Conservation (phyloP, 495 filamentous ascomycete species). For the Patellaria atrata region DNA sequence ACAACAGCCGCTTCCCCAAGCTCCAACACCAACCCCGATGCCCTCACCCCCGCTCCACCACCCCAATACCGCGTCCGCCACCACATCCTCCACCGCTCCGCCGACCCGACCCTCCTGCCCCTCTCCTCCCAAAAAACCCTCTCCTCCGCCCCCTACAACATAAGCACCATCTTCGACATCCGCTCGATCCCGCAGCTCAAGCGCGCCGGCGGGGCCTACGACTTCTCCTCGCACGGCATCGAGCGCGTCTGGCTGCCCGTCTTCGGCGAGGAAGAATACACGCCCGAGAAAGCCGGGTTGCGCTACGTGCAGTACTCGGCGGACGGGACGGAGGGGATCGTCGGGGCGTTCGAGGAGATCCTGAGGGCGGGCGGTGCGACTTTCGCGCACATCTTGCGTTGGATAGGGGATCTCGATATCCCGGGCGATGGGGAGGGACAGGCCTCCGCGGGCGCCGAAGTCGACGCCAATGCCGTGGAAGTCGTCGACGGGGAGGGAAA, state of each 20-base stretch:
- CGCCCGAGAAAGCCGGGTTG: conserved; percentile 11
- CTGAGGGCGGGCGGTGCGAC: conserved; percentile 8
- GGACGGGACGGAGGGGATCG: conserved; percentile 16
- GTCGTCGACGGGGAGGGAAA: background rate
- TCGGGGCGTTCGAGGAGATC: conserved; percentile 14
- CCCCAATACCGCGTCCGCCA: conserved; percentile 5
- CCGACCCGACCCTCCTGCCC: conserved; percentile 11
- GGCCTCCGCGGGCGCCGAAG: background rate
- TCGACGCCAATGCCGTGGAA: too few relatives aligned
- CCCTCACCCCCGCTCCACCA: background rate
- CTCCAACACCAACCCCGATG: background rate
- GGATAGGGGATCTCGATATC: too few relatives aligned
- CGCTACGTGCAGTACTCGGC: conserved; percentile 15
- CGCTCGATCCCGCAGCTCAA: conserved; percentile 13
- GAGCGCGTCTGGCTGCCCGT: conserved; percentile 12
- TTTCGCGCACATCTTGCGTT: conserved; percentile 6
- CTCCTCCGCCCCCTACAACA: conserved; percentile 5
- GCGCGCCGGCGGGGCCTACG: conserved; percentile 10
- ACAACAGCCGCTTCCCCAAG: too few relatives aligned
- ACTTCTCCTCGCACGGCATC: conserved; percentile 12
- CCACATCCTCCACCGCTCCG: conserved; percentile 14
- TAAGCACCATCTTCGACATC: conserved; percentile 16
- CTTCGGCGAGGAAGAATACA: conserved; percentile 13
- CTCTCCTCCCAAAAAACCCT: conserved; percentile 1
- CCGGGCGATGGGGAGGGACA: too few relatives aligned